phyloP scores from a whole-genome alignment of 2,329 filamentous ascomycete genomes.

The Epichloe uncinata region DNA sequence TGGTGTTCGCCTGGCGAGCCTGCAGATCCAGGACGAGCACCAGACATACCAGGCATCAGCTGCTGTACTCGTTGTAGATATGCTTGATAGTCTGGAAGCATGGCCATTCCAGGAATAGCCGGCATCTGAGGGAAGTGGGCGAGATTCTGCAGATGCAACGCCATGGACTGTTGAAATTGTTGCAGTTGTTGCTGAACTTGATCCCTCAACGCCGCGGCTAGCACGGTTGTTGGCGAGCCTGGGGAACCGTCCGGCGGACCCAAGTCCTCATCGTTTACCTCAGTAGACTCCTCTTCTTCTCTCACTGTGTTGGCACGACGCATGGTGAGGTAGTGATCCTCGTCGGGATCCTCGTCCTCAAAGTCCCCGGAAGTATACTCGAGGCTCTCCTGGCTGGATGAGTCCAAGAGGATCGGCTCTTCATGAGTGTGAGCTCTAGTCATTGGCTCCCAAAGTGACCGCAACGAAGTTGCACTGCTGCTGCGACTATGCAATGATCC shows the following conservation, averaged over 20 bases:
- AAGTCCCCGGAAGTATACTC: conserved; percentile 34
- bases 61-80: conserved; percentile 55
- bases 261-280: conserved; percentile 26
- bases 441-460: conserved; percentile 51
- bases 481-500: conserved; percentile 45
- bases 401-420: conserved; percentile 26
- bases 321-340: conserved; percentile 23
- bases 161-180: conserved; percentile 60
- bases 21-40: conserved; percentile 36
- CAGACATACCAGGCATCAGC: conserved; percentile 52
- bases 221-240: conserved; percentile 44
- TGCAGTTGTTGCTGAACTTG: conserved; percentile 62
- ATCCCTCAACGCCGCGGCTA: conserved; percentile 58
- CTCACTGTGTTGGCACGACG: conserved; percentile 17
- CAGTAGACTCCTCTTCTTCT: conserved; percentile 20
- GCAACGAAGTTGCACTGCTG: conserved; percentile 54
- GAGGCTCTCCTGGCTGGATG: conserved; percentile 25
- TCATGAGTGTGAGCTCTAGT: conserved; percentile 20
- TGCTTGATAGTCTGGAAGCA: conserved; percentile 59
- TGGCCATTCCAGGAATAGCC: conserved; percentile 42
- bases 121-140: conserved; percentile 40
- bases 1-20: conserved; percentile 28
- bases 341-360: conserved; percentile 27
- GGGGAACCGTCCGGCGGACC: conserved; percentile 19
- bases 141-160: conserved; percentile 49